These are phyloP conservation scores for Mycosphaerella arachidis DNA, from an alignment of 2,329 filamentous ascomycete species.

Conservation along the genomic window DNA sequence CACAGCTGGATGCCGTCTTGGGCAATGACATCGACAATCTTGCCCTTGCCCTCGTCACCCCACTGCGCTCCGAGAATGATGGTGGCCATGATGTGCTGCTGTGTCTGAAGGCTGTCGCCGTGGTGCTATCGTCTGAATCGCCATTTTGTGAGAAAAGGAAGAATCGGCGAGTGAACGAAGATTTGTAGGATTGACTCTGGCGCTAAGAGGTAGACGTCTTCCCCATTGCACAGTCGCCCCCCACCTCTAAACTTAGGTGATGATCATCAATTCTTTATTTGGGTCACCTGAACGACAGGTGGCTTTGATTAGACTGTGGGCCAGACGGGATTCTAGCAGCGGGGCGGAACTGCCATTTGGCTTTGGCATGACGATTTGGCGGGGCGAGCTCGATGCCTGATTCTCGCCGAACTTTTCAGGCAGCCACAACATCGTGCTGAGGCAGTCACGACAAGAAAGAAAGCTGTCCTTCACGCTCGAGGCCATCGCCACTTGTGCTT, in stretches of 20 bases:
- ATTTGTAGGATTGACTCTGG: background rate
- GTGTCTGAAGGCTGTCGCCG: background rate
- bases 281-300: no score
- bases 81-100: conserved; percentile 40
- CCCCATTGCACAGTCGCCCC: no score
- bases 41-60: conserved; percentile 58
- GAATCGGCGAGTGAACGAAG: conserved; percentile 1
- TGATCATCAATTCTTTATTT: no score
- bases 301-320: no score
- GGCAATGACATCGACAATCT: conserved; percentile 48
- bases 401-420: background rate
- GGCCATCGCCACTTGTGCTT: background rate
- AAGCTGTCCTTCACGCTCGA: background rate
- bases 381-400: background rate
- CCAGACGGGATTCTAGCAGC: background rate
- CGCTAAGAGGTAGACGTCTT: no score
- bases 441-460: background rate
- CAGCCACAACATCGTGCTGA: background rate
- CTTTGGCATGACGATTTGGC: background rate
- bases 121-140: conserved; percentile 12
- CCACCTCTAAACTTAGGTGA: no score
- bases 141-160: conserved; percentile 21
- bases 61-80: conserved; percentile 58
- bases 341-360: background rate
- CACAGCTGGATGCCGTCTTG: conserved; percentile 50